These are phyloP conservation scores for Sporothrix sp. DNA, from an alignment of 2,329 filamentous ascomycete genomes.

Conservation along the genomic window DNA sequence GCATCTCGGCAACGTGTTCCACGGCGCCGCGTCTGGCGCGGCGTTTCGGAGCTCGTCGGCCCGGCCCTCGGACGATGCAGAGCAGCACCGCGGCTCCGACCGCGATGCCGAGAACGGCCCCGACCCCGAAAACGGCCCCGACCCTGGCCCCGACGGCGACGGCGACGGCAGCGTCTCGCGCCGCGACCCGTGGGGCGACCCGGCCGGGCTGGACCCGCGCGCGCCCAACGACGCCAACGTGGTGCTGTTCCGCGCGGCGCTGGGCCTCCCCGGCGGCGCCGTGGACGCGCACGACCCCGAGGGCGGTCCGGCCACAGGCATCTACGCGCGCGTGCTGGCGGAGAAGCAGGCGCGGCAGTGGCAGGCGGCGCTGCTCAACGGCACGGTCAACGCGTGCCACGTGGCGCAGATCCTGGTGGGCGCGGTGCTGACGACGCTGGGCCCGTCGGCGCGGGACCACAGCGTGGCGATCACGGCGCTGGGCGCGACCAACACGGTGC, in stretches of 20 bases:
- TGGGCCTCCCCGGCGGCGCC: slow-evolving; percentile 31
- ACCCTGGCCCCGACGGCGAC: no score
- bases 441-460: slow-evolving; percentile 37
- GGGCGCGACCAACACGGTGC: slow-evolving; percentile 52
- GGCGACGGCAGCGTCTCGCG: no score
- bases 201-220: slow-evolving; percentile 28
- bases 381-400: slow-evolving; percentile 33
- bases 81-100: no score
- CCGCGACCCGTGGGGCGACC: slow-evolving; percentile 32
- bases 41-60: no score
- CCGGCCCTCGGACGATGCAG: no score
- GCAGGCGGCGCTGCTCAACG: slow-evolving; percentile 28
- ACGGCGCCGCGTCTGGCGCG: no score
- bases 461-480: slow-evolving; percentile 44
- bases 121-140: no score
- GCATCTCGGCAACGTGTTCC: no score
- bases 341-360: slow-evolving; percentile 24
- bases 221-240: slow-evolving; percentile 30
- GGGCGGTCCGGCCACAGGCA: slow-evolving; percentile 27
- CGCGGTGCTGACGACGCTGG: slow-evolving; percentile 37
- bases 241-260: slow-evolving; percentile 32
- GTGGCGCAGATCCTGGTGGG: slow-evolving; percentile 38
- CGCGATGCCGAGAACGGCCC: no score
- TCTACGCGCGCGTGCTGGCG: slow-evolving; percentile 32
- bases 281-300: slow-evolving; percentile 25